Base-by-base conservation (phyloP, 805 yeast species). In the Myxozyma melibiosi region DNA sequence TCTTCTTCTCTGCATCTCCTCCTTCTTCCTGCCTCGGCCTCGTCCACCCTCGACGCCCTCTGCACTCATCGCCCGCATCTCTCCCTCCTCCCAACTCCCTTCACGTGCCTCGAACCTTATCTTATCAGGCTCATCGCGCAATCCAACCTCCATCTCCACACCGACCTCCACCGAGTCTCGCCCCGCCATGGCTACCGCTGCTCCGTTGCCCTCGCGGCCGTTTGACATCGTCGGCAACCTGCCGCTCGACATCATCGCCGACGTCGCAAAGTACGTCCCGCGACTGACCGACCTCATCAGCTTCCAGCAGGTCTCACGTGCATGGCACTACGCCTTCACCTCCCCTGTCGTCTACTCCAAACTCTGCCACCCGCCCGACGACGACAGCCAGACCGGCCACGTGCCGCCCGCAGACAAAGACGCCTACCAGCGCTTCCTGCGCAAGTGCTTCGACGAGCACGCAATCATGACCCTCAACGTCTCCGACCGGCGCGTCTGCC, bases 251-350 rank as follows among this genome's bases (percentile, higher is more conserved):
- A 38, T 60, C 42, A 33, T 60, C 18, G 59, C 64, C 31, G 8
- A 6, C 27, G 33, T 60, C 42, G 63, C 45, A 9, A 49, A 58
- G 63, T 39, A 60, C 48, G 48, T 60, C 3, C 63, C 64, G 5
- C 50, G 63, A 11, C 40, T 43, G 24, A 53, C 64, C 3, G 64
- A 60, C 43, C 50, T 60, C 20, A 24, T 60, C n/a, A 44, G 44
- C 18, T 58, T 49, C 44, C 64, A 60, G 40, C 51, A 11, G 35
- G 64, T 60, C n/a, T 57, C 53, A 33, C 40, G 46, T 16, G 18
- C 55, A 8, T 60, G 64, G 64, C 56, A 44, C 20, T 34, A 48
- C 30, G 58, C 58, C 38, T 60, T 60, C 58, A 53, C 64, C 40
- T 46, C 54, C 27, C 53, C 63, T 8, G 42, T 55, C 54, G 43